Evolutionary conservation across 2,329 filamentous ascomycete genomes (phyloP), one percentile per base, ranked within the genome.

Genomic region (Periglandula ipomoeae): DNA sequence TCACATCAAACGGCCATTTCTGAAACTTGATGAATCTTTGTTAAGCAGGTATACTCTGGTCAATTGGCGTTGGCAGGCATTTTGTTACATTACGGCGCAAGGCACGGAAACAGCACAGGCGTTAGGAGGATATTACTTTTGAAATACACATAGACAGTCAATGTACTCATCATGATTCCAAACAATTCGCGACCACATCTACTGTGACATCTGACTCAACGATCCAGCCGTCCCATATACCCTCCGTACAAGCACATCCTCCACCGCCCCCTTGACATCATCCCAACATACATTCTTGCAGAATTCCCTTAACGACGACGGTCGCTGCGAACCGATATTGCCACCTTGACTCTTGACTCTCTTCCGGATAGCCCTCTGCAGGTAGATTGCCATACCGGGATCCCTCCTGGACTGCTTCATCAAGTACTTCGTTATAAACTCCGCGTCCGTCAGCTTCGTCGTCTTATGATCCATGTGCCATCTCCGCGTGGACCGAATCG

Each of bases 381-480:
- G 57, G 44, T 62, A 53, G 11, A 63, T 57, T 11, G 64, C 65
- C 53, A 69, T 56, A 34, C 45, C 44, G 7, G 61, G 54, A 39
- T 69, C 66, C 20, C 66, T 59, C 46, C 63, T 63, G 1, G 60
- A 61, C 48, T 69, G 66, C 47, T 68, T 63, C 47, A 54, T 59
- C 44, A 69, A 59, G 46, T 69, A 69, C 20, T 55, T 58, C 15
- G 52, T 51, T 23, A 57, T 55, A 44, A 68, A 69, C 9, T 51
- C 48, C 15, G 55, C 56, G 27, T 68, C 65, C n/a, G 52, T 30
- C 37, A 60, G 52, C 23, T 37, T 42, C 2, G 64, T 68, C 5
- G 54, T 59, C 47, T 68, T 68, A 56, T 65, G 63, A 26, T 68
- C 65, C 24, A 57, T 58, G 52, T 69, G 65, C 66, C 66, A 69